Base-by-base conservation (phyloP, 225 moss, liverwort and hornwort genomes). In the Straminergon stramineum region DNA sequence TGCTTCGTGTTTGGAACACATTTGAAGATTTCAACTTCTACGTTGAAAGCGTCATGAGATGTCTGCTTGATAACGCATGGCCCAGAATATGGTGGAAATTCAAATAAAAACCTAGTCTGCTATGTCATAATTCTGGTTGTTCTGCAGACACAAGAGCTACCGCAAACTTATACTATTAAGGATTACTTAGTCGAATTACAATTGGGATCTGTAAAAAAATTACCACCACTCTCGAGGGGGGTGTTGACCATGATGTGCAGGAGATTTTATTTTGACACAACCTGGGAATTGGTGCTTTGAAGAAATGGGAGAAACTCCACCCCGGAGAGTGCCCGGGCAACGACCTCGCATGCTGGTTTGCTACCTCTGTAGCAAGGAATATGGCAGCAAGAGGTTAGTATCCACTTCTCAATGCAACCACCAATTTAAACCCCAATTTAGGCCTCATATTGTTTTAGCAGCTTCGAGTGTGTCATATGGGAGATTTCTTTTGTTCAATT, bases 331-430 rank as follows among this genome's bases (percentile, higher is more conserved):
- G 15, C 88, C 71, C 15, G 91, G 94, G 79, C 88, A 92, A 60
- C 91, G 92, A 24, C 96, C 96, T 82, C 91, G 93, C 45, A 94
- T 97, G 96, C 85, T 96, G 15, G 91, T 96, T 86, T 97, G 96
- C 91, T 95, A 97, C 91, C 90, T 96, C 11, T 97, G 96, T 81
- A 84, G 96, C 67, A 92, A 93, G 37, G 97, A 97, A 75, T 96
- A 94, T 76, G 96, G 97, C 23, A 97, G 91, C n/a, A 97, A 94
- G 88, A 95, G 97, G 97, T 96, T 52, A 66, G 16, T 70, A 56
- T 78, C 85, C 83, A 43, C 61, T 83, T 67, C 71, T 37, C 63
- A 48, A 24, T 57, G 62, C 74, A 65, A 68, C 18, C 28, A 64
- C 13, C 55, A 83, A 37, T 60, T 63, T 6, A 6, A 28, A 4